Evolutionary conservation across 2,329 filamentous ascomycete genomes (phyloP).

Genomic region (Colletotrichum graminicola): DNA sequence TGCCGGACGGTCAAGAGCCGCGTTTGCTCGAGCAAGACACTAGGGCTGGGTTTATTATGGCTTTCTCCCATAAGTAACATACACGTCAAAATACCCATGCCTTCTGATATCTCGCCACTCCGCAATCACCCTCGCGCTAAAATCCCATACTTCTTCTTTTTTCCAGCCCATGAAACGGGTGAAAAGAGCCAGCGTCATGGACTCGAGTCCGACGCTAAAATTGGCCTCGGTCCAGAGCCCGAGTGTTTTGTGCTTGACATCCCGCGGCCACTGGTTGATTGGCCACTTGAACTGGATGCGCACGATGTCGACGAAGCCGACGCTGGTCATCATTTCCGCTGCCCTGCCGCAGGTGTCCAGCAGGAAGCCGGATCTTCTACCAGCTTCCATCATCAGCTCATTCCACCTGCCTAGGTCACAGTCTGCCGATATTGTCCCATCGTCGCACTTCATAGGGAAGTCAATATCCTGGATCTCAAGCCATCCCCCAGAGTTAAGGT

Average conservation of each 20-base stretch:
- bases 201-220: conserved; percentile 45
- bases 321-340: conserved; percentile 46
- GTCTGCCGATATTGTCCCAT: conserved; percentile 46
- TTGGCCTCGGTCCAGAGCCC: conserved; percentile 45
- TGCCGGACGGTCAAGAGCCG: not conserved
- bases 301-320: conserved; percentile 47
- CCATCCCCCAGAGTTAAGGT: conserved; percentile 52
- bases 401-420: conserved; percentile 47
- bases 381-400: conserved; percentile 49
- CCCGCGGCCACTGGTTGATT: conserved; percentile 48
- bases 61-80: conserved; percentile 43
- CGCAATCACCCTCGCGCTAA: conserved; percentile 42
- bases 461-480: conserved; percentile 56
- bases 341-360: conserved; percentile 48
- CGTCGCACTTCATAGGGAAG: conserved; percentile 49
- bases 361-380: conserved; percentile 45
- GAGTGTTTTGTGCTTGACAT: conserved; percentile 46
- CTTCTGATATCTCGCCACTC: conserved; percentile 41
- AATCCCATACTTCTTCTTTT: conserved; percentile 45
- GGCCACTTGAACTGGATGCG: conserved; percentile 46
- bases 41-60: conserved; percentile 5
- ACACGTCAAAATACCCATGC: conserved; percentile 44
- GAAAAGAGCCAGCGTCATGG: conserved; percentile 46
- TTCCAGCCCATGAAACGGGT: conserved; percentile 48
- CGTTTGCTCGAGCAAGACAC: conserved; percentile 1